Evolutionary conservation across 257 asterid species (phyloP), one percentile per base, ranked within the genome.

Genomic region (Nicotiana undulata): DNA sequence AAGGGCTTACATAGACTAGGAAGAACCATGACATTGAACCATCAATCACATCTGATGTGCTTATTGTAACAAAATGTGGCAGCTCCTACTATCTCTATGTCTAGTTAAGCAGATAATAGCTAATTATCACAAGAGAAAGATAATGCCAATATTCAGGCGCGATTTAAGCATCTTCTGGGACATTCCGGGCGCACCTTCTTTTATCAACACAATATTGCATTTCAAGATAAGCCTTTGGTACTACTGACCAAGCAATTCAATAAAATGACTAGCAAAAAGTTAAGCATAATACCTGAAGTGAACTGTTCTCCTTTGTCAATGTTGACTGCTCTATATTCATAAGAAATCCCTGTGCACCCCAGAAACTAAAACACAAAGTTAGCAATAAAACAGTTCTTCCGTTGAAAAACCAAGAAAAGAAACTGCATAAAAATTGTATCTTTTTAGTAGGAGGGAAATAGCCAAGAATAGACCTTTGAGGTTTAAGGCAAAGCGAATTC

Each of bases 401-500:
- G 60, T 11, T 51, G 18, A n/a, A 9, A 49, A 13, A 4, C 24
- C 46, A 13, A 53, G 16, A 63, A 12, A 32, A 11, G 22, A 40
- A 1, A 9, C 4, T 55, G 2, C 44, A 75, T 29, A 46, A 31
- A 80, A 49, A 53, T 37, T 32, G 58, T 17, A 49, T 81, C 12
- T 16, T 17, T 17, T 37, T 37, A 20, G 34, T n/a, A 56, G 63
- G 1, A 8, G 63, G 13, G 77, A 32, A 70, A 20, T 70, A 32
- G 24, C 22, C 77, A 46, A 70, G 77, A 70, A 44, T 22, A 46
- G 46, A 89, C 98, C 98, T 89, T 93, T 93, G 67, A 92, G 92
- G 83, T 89, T 89, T 79, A 93, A 82, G 53, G 97, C 98, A 81
- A 93, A 93, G 61, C 96, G 93, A 63, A 93, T 90, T 18, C 98